Evolutionary conservation across 768 basidiomycete genomes (phyloP), one percentile per base, ranked within the genome.

Genomic region (Pholiota microspora): DNA sequence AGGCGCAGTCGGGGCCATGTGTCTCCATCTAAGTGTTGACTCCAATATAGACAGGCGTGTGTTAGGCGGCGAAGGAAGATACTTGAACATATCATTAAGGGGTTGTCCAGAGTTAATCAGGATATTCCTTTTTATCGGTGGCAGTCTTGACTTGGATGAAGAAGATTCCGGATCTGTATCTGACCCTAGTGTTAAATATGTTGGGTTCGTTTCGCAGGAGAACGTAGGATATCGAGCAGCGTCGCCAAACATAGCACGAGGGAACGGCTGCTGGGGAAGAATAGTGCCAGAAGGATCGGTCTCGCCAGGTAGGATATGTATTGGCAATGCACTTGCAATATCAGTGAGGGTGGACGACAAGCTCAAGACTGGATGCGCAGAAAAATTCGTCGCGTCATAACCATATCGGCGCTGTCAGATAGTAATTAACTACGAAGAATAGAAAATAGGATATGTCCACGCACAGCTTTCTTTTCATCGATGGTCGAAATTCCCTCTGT

Each of bases 1-100:
- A 24, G 97, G 97, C 23, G 96, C 96, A 7, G 97, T 98, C 3
- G 97, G 97, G n/a, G 97, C 94, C 68, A 97, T 84, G 73, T 98
- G 96, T 54, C 94, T 77, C 97, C 96, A 99, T 62, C 78, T 82
- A 29, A 99, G 76, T 9, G 94, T 95, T 36, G 86, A 77, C 63
- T 85, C 81, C 8, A 92, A 81, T 56, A 98, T 78, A 2, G 81
- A 81, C 29, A 96, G 67, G 35, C 88, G 79, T n/a, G 88, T 88
- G 53, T 81, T 77, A 6, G 84, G 83, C 6, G 84, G 85, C 7
- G 83, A 78, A 9, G 82, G 79, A 36, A 98, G 75, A 71, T 99
- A 99, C 67, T 93, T 95, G 80, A 84, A 93, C 74, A 98, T 88
- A 66, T 99, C 97, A 67, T 98, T 89, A 18, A 98, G 65, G 4